Evolutionary conservation across 139 green algal species (phyloP), one percentile per base, ranked within the genome.

Genomic region (Mesostigma viride): DNA sequence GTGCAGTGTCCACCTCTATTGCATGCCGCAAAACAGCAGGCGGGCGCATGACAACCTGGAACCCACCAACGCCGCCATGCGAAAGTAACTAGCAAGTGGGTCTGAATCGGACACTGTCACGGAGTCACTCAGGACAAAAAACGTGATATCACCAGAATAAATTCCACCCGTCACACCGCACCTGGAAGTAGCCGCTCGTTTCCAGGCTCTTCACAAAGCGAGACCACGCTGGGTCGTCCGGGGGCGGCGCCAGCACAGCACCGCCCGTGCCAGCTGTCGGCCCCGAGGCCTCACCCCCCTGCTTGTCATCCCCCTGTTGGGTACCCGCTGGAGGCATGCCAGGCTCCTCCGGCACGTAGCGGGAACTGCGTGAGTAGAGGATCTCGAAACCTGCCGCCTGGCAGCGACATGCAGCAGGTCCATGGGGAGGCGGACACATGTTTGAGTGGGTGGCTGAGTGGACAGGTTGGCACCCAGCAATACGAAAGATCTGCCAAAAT

Each of bases 341-440:
- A 56, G 45, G 45, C 20, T 22, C 22, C 20, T 22, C 22, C 20
- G 45, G 45, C 20, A 22, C 22, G 22, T 33, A 63, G 56, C 28
- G 30, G 56, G 56, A 8, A 8, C 30, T 8, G 30, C 14, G 11
- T 27, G 28, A 8, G 24, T 59, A 58, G 11, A 67, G 26, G 6
- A 74, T 74, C 62, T 74, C 68, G 26, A 74, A 63, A 8, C 68
- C 68, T 33, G 11, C 35, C 20, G 68, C 24, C 2, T 61, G 22
- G 68, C 60, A 11, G 20, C 20, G 24, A 57, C 44, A 33, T 53
- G 3, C 3, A 2, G 5, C 32, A 66, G 27, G 24, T 70, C 60
- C 8, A 31, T 33, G 26, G 59, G 34, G 26, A 31, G 32, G 22
- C 22, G 45, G 45, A 56, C n/a, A n/a, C n/a, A n/a, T n/a, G n/a